Percentiles rank a stretch among this genome's conserved stretches.
Evolutionary conservation across 169 alveolate species (phyloP).

Genomic region (Eimeria acervulina): DNA sequence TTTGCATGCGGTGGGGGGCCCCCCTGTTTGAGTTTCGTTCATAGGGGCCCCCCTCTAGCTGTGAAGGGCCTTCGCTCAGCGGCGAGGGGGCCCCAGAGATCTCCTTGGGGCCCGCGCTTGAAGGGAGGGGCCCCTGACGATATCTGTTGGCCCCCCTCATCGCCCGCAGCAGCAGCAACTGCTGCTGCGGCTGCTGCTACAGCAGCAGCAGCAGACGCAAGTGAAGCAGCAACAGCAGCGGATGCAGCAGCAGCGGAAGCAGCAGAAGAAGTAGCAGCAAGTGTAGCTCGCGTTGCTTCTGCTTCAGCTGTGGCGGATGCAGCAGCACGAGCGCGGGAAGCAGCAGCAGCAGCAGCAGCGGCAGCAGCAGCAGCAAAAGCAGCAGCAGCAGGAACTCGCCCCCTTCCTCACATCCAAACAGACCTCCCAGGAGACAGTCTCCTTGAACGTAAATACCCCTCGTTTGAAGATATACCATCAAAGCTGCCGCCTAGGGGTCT

Average conservation of each 20-base stretch:
- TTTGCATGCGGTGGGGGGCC: neutral
- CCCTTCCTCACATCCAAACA: neutral
- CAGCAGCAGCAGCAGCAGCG: conserved; percentile 30
- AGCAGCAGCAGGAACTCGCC: neutral
- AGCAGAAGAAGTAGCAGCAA: neutral
- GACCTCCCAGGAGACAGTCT: conserved; percentile 55
- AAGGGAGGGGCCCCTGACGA: neutral
- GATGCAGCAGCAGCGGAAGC: conserved; percentile 13
- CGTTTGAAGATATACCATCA: neutral
- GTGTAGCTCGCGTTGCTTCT: neutral
- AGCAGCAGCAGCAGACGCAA: conserved; percentile 7
- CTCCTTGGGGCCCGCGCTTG: neutral
- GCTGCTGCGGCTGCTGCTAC: neutral
- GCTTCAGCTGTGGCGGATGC: conserved; percentile 2
- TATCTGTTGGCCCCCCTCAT: neutral
- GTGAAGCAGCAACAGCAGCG: conserved; percentile 25
- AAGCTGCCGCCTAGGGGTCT: conserved; percentile 12
- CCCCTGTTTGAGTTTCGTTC: neutral
- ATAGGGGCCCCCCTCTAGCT: neutral
- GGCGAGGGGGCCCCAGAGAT: conserved; percentile 18
- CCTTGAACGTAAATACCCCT: neutral
- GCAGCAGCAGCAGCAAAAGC: conserved; percentile 54
- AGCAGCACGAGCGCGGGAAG: neutral
- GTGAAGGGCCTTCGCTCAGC: neutral
- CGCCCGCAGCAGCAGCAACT: neutral